Conservation (phyloP, 2,329 filamentous ascomycete genomes). For the Xylariales sp. region DNA sequence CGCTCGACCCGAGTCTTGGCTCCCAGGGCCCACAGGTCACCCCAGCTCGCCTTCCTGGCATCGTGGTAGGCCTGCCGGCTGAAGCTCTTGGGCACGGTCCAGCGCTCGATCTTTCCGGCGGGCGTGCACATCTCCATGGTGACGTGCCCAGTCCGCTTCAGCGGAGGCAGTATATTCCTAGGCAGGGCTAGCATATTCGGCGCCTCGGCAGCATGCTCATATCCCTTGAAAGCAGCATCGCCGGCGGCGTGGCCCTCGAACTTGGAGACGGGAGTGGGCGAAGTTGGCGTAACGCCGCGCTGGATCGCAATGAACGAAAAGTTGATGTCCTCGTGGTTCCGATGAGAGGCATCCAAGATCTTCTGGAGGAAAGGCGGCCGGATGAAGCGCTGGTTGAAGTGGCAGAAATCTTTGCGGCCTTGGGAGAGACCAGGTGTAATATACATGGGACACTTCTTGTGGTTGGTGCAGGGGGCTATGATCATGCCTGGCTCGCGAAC, state of each 20-base stretch:
- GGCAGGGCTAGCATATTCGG: conserved; percentile 68
- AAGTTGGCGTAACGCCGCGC: conserved; percentile 57
- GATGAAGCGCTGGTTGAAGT: conserved; percentile 84
- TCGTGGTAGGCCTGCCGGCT: conserved; percentile 83
- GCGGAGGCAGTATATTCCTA: conserved; percentile 69
- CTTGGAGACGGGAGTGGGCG: conserved; percentile 5
- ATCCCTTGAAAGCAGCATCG: conserved; percentile 67
- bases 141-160: conserved; percentile 87
- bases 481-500: conserved; percentile 59
- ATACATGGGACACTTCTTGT: conserved; percentile 87
- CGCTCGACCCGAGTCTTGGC: conserved; percentile 76
- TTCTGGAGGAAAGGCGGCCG: conserved; percentile 78
- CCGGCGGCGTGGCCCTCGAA: conserved; percentile 52
- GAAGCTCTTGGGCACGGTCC: conserved; percentile 83
- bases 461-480: conserved; percentile 81
- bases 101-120: conserved; percentile 79
- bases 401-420: conserved; percentile 85
- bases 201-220: conserved; percentile 45
- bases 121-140: conserved; percentile 90
- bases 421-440: conserved; percentile 60
- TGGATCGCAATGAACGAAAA: conserved; percentile 88
- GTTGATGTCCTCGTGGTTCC: conserved; percentile 84
- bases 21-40: conserved; percentile 91
- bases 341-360: conserved; percentile 62
- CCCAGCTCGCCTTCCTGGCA: conserved; percentile 85